Conservation (phyloP, 352 stramenopile species). For the Phytophthora sp. region DNA sequence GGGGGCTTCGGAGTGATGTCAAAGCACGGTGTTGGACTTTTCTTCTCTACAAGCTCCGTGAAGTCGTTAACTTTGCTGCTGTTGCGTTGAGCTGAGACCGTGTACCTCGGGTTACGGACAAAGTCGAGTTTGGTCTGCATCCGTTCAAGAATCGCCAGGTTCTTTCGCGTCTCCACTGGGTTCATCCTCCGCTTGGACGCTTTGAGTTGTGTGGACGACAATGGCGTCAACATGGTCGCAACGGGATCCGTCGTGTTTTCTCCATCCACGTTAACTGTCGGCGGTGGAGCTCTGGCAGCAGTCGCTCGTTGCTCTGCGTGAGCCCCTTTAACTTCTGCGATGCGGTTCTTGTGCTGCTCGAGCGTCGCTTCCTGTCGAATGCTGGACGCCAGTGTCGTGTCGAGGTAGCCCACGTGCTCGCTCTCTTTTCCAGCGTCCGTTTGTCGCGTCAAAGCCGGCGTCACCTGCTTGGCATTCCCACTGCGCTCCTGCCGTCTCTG, state of each 20-base stretch:
- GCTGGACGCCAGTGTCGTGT: slow-evolving; percentile 49
- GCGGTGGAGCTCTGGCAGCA: background rate
- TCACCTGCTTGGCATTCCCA: slow-evolving; percentile 47
- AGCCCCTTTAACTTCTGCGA: slow-evolving; percentile 49
- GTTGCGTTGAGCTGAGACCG: slow-evolving; percentile 13
- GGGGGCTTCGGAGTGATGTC: slow-evolving; percentile 55
- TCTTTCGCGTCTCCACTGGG: slow-evolving; percentile 59
- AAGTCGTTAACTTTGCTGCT: background rate
- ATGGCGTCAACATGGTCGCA: background rate
- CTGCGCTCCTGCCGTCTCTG: slow-evolving; percentile 44
- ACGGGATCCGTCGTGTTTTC: background rate
- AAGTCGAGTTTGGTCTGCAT: slow-evolving; percentile 87
- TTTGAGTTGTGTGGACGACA: background rate
- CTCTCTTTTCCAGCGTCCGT: slow-evolving; percentile 19
- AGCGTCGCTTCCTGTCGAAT: slow-evolving; percentile 65
- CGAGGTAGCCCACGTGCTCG: slow-evolving; percentile 56
- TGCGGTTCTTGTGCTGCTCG: slow-evolving; percentile 44
- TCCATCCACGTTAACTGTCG: background rate
- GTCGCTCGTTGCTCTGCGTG: slow-evolving; percentile 17
- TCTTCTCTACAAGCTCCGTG: background rate
- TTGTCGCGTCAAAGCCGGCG: slow-evolving; percentile 7
- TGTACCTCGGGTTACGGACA: slow-evolving; percentile 67
- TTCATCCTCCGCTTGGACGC: slow-evolving; percentile 42
- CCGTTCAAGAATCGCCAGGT: slow-evolving; percentile 68
- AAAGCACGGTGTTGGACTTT: slow-evolving; percentile 36